A percentile compares a stretch with the other conserved stretches of the same genome.
phyloP scores from a whole-genome alignment of 1,284 basidiomycete genomes.

The Inonotus hispidus region DNA sequence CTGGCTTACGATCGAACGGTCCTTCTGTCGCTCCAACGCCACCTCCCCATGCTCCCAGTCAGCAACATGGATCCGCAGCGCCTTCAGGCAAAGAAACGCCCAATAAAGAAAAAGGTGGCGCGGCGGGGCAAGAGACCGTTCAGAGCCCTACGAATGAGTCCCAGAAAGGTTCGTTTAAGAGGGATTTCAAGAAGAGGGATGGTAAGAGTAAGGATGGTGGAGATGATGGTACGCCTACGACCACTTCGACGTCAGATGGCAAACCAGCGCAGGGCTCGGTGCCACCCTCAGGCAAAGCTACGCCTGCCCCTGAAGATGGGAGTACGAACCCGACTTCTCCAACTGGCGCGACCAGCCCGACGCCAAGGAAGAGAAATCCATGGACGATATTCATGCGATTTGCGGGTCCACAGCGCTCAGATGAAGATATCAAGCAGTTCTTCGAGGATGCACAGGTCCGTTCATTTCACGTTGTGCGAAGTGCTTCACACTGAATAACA shows the following conservation, averaged over 20 bases:
- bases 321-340: slow-evolving; percentile 38
- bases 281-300: slow-evolving; percentile 38
- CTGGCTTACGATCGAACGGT: slow-evolving; percentile 30
- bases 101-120: not conserved
- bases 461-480: slow-evolving; percentile 35
- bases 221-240: slow-evolving; percentile 27
- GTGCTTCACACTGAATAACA: not conserved
- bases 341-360: slow-evolving; percentile 49
- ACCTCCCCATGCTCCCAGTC: slow-evolving; percentile 26
- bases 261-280: slow-evolving; percentile 16
- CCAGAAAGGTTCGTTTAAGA: slow-evolving; percentile 42
- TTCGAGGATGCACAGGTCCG: slow-evolving; percentile 63
- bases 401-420: slow-evolving; percentile 44
- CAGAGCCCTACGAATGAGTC: slow-evolving; percentile 29
- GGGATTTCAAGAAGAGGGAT: slow-evolving; percentile 41
- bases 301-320: slow-evolving; percentile 29
- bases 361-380: slow-evolving; percentile 65
- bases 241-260: slow-evolving; percentile 21
- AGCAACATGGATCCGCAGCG: slow-evolving; percentile 28
- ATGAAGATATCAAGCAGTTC: slow-evolving; percentile 69
- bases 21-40: slow-evolving; percentile 29
- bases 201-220: slow-evolving; percentile 32
- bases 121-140: not conserved
- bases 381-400: slow-evolving; percentile 84
- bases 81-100: slow-evolving; percentile 31